Conservation (phyloP, 257 asterid species). For the Solanum lycopersicoides region DNA sequence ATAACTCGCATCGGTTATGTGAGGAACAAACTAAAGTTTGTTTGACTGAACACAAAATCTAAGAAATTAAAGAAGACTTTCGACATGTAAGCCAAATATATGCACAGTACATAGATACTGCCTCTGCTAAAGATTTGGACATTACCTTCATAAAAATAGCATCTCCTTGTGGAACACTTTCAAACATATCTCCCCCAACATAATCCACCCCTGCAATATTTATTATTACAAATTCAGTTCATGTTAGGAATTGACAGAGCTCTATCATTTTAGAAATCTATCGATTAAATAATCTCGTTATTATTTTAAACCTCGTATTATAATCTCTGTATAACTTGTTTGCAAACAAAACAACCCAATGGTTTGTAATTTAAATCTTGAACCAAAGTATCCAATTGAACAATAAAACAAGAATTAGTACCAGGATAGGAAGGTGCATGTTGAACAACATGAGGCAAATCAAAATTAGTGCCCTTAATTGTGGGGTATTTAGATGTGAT, state of each 20-base stretch:
- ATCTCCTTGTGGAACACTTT: constrained; percentile 33
- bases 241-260: not conserved
- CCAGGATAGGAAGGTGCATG: constrained; percentile 27
- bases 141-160: constrained; percentile 17
- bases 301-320: not conserved
- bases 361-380: not conserved
- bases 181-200: constrained; percentile 44
- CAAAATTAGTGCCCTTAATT: constrained; percentile 29
- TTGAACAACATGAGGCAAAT: constrained; percentile 25
- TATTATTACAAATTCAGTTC: not conserved
- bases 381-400: not conserved
- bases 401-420: not conserved
- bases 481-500: constrained; percentile 23
- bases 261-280: not conserved
- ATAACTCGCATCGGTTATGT: too few species aligned
- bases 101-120: not conserved
- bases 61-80: not conserved
- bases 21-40: not conserved
- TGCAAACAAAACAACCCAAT: not conserved
- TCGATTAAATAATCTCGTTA: not conserved
- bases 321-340: not conserved
- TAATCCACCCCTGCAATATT: constrained; percentile 31
- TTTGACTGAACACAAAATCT: not conserved
- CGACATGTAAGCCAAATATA: not conserved
- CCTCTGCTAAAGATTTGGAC: not conserved